A percentile compares a stretch with the other conserved stretches of the same genome.
Conservation (phyloP, 2,329 filamentous ascomycete genomes). For the Elsinoe batatas region DNA sequence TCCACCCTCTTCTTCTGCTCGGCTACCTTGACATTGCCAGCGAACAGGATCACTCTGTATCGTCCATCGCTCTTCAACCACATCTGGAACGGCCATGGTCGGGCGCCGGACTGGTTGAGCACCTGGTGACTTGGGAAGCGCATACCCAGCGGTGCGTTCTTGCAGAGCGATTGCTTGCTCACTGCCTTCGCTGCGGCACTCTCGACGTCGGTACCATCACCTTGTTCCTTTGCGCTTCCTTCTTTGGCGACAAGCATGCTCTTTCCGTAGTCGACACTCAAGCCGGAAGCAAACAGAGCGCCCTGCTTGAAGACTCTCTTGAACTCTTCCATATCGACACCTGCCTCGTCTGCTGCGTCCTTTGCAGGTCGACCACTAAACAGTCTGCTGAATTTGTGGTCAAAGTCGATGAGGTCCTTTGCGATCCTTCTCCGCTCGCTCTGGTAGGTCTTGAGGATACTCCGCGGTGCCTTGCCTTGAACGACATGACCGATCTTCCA, state of each 20-base stretch:
- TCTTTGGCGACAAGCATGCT: slow-evolving; percentile 48
- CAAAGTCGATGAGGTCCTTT: slow-evolving; percentile 44
- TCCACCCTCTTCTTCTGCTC: slow-evolving; percentile 38
- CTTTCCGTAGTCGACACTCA: slow-evolving; percentile 47
- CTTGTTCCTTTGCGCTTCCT: slow-evolving; percentile 34
- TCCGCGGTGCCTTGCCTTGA: slow-evolving; percentile 27
- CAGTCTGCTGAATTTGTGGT: slow-evolving; percentile 36
- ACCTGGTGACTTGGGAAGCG: slow-evolving; percentile 51
- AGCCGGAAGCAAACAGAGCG: slow-evolving; percentile 49
- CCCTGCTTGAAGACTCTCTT: slow-evolving; percentile 51
- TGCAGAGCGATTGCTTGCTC: slow-evolving; percentile 36
- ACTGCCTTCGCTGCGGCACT: slow-evolving; percentile 20
- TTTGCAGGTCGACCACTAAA: slow-evolving; percentile 50
- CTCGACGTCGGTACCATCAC: slow-evolving; percentile 39
- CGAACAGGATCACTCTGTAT: slow-evolving; percentile 53
- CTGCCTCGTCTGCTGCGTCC: slow-evolving; percentile 50
- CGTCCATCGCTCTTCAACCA: slow-evolving; percentile 47
- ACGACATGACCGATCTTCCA: slow-evolving; percentile 47
- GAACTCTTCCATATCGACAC: slow-evolving; percentile 54
- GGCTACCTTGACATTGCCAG: slow-evolving; percentile 44
- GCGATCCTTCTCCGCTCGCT: slow-evolving; percentile 32
- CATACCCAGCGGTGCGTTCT: slow-evolving; percentile 42
- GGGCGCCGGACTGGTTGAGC: slow-evolving; percentile 46
- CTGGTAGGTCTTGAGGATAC: slow-evolving; percentile 19
- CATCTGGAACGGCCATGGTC: slow-evolving; percentile 51